A percentile compares a stretch with the other conserved stretches of the same genome.
Conservation (phyloP, 495 filamentous ascomycete species). For the Cryomyces minteri region DNA sequence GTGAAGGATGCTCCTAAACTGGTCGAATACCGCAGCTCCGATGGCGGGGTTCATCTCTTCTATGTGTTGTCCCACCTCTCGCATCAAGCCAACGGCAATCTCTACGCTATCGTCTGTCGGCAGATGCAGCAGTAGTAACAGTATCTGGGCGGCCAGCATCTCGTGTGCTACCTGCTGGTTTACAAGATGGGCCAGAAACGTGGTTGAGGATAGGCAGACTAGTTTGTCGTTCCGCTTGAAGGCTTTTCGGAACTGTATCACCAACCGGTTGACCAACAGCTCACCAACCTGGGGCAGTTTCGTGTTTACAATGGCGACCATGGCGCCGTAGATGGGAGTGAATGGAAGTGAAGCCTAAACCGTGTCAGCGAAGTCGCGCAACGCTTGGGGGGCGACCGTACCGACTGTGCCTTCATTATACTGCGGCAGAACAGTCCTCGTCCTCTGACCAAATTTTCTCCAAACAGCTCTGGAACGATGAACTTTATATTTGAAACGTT, state of each 20-base stretch:
- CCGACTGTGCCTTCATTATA: constrained; percentile 90
- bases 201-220: constrained; percentile 76
- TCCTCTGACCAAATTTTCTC: constrained; percentile 82
- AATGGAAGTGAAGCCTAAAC: constrained; percentile 68
- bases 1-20: constrained; percentile 85
- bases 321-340: constrained; percentile 83
- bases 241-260: constrained; percentile 86
- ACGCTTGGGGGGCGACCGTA: no score
- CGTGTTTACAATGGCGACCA: constrained; percentile 93
- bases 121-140: constrained; percentile 74
- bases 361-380: no score
- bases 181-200: constrained; percentile 84
- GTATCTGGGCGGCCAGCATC: constrained; percentile 76
- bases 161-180: constrained; percentile 95
- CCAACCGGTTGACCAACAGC: constrained; percentile 64
- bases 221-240: constrained; percentile 96
- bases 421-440: constrained; percentile 84
- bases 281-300: constrained; percentile 92
- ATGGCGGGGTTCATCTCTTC: constrained; percentile 85
- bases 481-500: constrained; percentile 95
- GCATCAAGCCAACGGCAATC: constrained; percentile 81
- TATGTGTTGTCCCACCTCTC: constrained; percentile 81
- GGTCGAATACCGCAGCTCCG: constrained; percentile 78
- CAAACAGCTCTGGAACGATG: constrained; percentile 88
- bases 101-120: constrained; percentile 97